Conservation (phyloP, 75 land plant species). For the Larix kaempferi region DNA sequence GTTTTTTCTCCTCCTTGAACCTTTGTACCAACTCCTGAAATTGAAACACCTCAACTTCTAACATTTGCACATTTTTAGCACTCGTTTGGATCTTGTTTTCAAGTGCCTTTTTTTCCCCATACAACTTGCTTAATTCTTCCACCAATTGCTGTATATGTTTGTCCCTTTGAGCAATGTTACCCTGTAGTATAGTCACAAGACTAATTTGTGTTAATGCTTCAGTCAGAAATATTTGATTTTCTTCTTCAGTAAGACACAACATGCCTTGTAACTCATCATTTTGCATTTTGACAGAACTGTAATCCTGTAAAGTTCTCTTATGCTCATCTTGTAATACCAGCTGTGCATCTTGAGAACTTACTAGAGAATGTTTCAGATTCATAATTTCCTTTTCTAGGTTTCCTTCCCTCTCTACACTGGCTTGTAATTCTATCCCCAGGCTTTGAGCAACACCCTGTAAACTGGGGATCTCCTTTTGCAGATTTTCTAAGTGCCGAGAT, state of each 20-base stretch:
- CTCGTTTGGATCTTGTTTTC: not conserved
- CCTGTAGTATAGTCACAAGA: not conserved
- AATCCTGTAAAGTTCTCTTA: constrained; percentile 7
- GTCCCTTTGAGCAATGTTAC: constrained; percentile 4
- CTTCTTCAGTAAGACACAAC: constrained; percentile 2
- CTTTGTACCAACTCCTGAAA: constrained; percentile 1
- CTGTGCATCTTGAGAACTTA: constrained; percentile 1
- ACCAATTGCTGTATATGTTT: not conserved
- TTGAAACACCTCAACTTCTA: not conserved
- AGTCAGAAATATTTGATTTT: not conserved
- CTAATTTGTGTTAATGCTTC: constrained; percentile 5
- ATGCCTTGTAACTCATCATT: constrained; percentile 2
- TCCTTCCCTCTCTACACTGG: not conserved
- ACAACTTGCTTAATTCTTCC: not conserved
- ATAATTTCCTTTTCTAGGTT: not conserved
- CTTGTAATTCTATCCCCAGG: constrained; percentile 1
- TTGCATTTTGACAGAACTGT: not conserved
- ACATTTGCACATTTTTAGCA: not conserved
- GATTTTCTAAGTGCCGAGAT: constrained; percentile 1
- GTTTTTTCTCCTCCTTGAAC: not conserved
- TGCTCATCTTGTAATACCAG: constrained; percentile 10
- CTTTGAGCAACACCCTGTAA: not conserved
- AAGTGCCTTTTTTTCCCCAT: constrained; percentile 1
- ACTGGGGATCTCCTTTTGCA: not conserved
- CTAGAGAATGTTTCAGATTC: not conserved